Evolutionary conservation across 495 filamentous ascomycete genomes (phyloP).

Genomic region (Xylaria bambusicola): DNA sequence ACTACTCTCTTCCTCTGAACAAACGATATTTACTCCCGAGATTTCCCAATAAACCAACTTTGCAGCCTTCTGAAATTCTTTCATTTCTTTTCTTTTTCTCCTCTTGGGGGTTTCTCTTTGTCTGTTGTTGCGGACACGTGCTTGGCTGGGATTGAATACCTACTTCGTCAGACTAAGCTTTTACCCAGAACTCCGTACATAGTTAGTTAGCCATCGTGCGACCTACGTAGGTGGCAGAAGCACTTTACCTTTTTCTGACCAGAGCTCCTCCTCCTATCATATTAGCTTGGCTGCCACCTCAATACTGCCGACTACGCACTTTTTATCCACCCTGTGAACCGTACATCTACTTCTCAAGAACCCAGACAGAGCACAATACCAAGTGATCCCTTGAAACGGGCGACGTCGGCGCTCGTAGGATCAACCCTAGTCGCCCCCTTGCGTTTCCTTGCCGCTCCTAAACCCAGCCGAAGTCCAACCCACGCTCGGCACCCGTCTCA

Average conservation of each 20-base stretch:
- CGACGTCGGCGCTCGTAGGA: background rate
- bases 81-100: no score
- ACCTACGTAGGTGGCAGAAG: conserved; percentile 1
- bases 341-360: background rate
- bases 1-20: conserved; percentile 6
- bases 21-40: background rate
- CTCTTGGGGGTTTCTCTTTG: no score
- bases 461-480: background rate
- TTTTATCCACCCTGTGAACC: no score
- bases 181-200: no score
- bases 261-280: background rate
- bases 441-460: conserved; percentile 1
- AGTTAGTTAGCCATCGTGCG: conserved; percentile 2
- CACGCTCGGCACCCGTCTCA: conserved; percentile 2
- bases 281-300: background rate
- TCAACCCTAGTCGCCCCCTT: background rate
- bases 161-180: background rate
- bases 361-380: conserved; percentile 2
- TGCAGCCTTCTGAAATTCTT: background rate
- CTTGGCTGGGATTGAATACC: background rate
- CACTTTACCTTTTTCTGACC: background rate
- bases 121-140: background rate
- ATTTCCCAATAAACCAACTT: background rate
- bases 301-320: background rate
- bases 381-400: background rate